A percentile compares a stretch with the other conserved stretches of the same genome.
Evolutionary conservation across 2,329 filamentous ascomycete genomes (phyloP).

Genomic region (Thielaviopsis cerberus): DNA sequence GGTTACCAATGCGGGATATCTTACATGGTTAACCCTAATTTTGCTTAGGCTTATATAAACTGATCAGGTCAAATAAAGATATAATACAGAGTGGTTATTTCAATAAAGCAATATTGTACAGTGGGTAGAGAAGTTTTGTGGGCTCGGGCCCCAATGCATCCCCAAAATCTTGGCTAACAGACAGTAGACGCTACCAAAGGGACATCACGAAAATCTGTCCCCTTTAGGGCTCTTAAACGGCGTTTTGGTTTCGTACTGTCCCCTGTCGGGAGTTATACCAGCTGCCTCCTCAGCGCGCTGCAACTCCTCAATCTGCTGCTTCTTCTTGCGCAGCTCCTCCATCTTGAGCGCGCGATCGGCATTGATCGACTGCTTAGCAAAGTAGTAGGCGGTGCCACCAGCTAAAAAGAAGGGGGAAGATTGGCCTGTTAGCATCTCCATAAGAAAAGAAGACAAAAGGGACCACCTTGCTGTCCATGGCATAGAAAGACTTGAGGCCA

Average conservation of each 20-base stretch:
- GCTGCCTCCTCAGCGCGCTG: not conserved
- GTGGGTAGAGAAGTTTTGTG: not conserved
- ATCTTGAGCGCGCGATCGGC: conserved; percentile 61
- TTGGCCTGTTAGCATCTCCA: not conserved
- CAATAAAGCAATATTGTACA: conserved; percentile 1
- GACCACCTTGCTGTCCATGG: too few relatives aligned
- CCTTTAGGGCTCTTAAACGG: conserved; percentile 67
- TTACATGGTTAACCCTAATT: too few relatives aligned
- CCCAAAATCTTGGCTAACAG: not conserved
- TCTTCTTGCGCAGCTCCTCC: conserved; percentile 47
- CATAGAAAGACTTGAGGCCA: too few relatives aligned
- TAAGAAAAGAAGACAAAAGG: too few relatives aligned
- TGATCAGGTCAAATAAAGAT: not conserved
- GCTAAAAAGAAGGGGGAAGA: conserved; percentile 29
- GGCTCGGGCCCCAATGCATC: not conserved
- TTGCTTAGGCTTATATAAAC: not conserved
- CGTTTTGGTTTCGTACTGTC: conserved; percentile 55
- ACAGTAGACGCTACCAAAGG: not conserved
- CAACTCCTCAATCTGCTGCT: conserved; percentile 26
- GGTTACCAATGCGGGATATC: not conserved
- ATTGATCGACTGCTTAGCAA: conserved; percentile 88
- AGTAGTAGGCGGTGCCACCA: conserved; percentile 83
- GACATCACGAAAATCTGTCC: conserved; percentile 55
- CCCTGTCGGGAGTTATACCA: conserved; percentile 19
- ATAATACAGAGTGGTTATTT: not conserved